Percentiles rank a stretch among this genome's conserved stretches.
These are phyloP conservation scores for Penicillium rolfsii DNA, from an alignment of 2,329 filamentous ascomycete species.

Conservation along the genomic window DNA sequence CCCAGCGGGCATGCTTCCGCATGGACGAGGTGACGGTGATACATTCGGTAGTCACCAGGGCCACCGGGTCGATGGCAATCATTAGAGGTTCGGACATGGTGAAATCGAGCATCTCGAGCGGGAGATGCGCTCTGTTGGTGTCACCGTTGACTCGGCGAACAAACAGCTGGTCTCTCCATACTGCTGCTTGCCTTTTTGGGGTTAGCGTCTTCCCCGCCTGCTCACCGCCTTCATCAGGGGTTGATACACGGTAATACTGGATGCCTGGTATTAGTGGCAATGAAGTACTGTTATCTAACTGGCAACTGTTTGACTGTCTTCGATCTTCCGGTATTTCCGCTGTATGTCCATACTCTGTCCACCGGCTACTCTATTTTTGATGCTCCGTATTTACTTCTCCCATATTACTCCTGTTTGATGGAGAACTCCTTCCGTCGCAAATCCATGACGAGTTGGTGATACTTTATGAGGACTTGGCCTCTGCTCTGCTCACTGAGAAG, in stretches of 20 bases:
- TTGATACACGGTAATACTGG: neutral
- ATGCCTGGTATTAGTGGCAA: neutral
- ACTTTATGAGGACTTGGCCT: neutral
- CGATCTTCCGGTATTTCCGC: neutral
- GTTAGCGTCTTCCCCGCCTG: slow-evolving; percentile 30
- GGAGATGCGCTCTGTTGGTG: slow-evolving; percentile 29
- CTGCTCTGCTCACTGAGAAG: neutral
- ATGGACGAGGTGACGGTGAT: slow-evolving; percentile 98
- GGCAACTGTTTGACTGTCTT: neutral
- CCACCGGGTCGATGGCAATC: slow-evolving; percentile 87
- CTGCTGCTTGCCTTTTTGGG: slow-evolving; percentile 32
- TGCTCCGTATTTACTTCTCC: no score
- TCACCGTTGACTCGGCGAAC: slow-evolving; percentile 27
- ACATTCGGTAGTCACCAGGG: slow-evolving; percentile 95
- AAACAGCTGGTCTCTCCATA: slow-evolving; percentile 35
- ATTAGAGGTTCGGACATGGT: slow-evolving; percentile 56
- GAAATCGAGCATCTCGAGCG: slow-evolving; percentile 29
- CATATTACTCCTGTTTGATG: no score
- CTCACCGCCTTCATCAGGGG: slow-evolving; percentile 33
- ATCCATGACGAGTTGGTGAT: neutral
- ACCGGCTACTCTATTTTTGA: neutral
- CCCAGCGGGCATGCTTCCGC: slow-evolving; percentile 95
- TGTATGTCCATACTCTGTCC: neutral
- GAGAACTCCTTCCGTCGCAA: neutral
- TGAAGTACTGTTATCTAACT: neutral